A percentile compares a stretch with the other conserved stretches of the same genome.
Evolutionary conservation across 371 early-diverging fungal genomes (phyloP).

Genomic region (Haplosporangium sp.): DNA sequence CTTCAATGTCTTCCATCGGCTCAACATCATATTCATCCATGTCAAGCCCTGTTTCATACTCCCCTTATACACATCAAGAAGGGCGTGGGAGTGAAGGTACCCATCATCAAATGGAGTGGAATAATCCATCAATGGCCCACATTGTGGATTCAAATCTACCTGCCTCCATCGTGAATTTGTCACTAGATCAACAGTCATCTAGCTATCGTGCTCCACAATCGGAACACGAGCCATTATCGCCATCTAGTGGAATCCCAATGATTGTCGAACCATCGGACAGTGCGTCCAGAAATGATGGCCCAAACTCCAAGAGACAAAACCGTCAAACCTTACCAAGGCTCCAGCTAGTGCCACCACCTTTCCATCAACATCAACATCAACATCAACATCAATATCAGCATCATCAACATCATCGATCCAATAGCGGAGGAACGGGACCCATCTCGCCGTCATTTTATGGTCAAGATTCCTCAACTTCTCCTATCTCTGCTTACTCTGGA

Average conservation of each 20-base stretch:
- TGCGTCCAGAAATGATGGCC: constrained; percentile 7
- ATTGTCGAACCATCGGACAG: constrained; percentile 38
- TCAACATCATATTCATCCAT: background rate
- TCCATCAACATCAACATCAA: constrained; percentile 24
- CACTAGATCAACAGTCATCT: background rate
- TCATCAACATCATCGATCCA: constrained; percentile 13
- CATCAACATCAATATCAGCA: constrained; percentile 3
- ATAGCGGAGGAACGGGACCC: constrained; percentile 4
- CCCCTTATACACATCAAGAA: background rate
- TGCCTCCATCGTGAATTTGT: background rate
- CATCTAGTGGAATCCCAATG: constrained; percentile 31
- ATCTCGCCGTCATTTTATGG: constrained; percentile 25
- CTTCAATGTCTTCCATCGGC: background rate
- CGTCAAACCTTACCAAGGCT: constrained; percentile 36
- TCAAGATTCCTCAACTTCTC: constrained; percentile 30
- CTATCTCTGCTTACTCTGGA: constrained; percentile 26
- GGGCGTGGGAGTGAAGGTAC: background rate
- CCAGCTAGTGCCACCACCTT: constrained; percentile 31
- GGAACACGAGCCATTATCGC: constrained; percentile 7
- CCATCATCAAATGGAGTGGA: background rate
- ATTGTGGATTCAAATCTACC: background rate
- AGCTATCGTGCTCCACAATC: background rate
- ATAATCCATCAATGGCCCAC: background rate
- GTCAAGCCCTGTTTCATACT: background rate
- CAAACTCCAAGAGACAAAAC: constrained; percentile 30